A percentile compares a stretch with the other conserved stretches of the same genome.
Conservation (phyloP, 257 asterid genomes). For the Solanum sejunctum region DNA sequence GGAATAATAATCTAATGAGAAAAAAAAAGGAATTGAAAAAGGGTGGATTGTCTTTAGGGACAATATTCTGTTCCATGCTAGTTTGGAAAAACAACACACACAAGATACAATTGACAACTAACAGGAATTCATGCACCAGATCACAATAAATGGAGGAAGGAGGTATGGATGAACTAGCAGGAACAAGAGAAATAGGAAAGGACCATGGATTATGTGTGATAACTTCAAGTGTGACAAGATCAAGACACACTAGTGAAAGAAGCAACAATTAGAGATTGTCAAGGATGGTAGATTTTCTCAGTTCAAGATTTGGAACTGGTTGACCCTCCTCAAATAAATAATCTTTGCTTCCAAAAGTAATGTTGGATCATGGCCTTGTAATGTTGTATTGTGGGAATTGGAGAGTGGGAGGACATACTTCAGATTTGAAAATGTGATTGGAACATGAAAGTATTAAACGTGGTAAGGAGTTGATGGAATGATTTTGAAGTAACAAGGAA, state of each 20-base stretch:
- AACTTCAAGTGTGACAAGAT: background rate
- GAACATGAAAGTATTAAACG: background rate
- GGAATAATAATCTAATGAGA: background rate
- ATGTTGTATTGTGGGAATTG: background rate
- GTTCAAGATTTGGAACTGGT: background rate
- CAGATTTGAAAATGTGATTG: background rate
- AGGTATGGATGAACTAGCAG: background rate
- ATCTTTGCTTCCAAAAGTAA: background rate
- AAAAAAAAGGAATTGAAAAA: background rate
- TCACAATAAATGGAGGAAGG: background rate
- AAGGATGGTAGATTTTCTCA: background rate
- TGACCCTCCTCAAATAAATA: background rate
- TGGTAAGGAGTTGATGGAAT: background rate
- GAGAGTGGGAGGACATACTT: background rate
- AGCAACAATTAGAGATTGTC: background rate
- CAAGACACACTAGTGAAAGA: background rate
- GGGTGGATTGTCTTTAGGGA: background rate
- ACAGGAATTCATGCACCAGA: background rate
- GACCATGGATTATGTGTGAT: background rate
- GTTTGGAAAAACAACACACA: background rate
- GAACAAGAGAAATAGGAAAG: background rate
- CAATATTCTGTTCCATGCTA: background rate
- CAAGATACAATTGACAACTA: background rate
- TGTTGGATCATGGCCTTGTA: background rate
- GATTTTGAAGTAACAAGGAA: background rate